Evolutionary conservation across 306 rosid species (phyloP).

Genomic region (Begonia peltatifolia): DNA sequence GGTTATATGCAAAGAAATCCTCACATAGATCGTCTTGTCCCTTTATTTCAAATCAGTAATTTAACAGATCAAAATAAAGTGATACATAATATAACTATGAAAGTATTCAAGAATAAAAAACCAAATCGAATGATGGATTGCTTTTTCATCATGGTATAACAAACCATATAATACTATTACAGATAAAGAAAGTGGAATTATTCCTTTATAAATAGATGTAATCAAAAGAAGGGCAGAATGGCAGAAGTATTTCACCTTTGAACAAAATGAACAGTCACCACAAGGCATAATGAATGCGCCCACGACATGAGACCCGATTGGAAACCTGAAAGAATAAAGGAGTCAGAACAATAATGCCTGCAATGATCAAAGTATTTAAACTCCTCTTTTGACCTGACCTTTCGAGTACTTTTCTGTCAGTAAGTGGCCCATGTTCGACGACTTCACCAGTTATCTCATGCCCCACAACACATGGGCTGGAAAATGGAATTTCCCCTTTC

Average conservation of each 20-base stretch:
- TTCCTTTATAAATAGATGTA: not conserved
- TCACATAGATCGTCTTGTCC: constrained; percentile 96
- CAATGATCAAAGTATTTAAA: not conserved
- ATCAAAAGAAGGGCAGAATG: not conserved
- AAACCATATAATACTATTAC: too few relatives aligned
- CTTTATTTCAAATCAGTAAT: constrained; percentile 25
- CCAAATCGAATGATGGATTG: too few relatives aligned
- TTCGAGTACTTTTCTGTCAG: constrained; percentile 31
- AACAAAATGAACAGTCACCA: constrained; percentile 74
- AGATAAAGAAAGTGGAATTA: not conserved
- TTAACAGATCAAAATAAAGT: constrained; percentile 5
- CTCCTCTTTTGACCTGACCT: constrained; percentile 25
- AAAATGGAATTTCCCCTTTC: constrained; percentile 81
- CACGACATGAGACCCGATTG: constrained; percentile 63
- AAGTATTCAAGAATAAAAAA: too few relatives aligned
- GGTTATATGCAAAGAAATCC: constrained; percentile 77
- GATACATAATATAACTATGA: constrained; percentile 1
- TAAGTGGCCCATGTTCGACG: constrained; percentile 52
- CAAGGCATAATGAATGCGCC: constrained; percentile 99
- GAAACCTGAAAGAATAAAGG: constrained; percentile 39
- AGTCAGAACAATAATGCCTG: too few relatives aligned
- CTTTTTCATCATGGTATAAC: too few relatives aligned
- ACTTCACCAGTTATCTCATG: constrained; percentile 94
- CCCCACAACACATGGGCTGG: constrained; percentile 75
- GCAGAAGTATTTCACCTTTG: constrained; percentile 35